Percentiles rank a stretch among this genome's conserved stretches.
These are phyloP conservation scores for Mortierella sp. DNA, from an alignment of 371 early-diverging fungal species.

Conservation along the genomic window DNA sequence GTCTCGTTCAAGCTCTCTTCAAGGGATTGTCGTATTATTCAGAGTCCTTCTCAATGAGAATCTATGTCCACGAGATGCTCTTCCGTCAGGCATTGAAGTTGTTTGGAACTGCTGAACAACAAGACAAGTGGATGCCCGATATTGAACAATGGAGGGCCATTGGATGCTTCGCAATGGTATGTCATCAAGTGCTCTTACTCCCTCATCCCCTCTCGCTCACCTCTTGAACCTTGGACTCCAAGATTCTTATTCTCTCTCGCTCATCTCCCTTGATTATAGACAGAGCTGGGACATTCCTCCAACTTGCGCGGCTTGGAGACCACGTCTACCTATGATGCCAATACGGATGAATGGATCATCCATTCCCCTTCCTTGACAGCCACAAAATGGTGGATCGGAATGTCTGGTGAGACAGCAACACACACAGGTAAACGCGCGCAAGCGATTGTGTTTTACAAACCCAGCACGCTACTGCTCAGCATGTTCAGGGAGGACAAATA, in stretches of 20 bases:
- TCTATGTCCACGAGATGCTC: slow-evolving; percentile 68
- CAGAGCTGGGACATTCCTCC: slow-evolving; percentile 78
- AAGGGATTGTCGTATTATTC: slow-evolving; percentile 60
- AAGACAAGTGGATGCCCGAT: slow-evolving; percentile 60
- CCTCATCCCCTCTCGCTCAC: not conserved
- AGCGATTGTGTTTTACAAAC: no score
- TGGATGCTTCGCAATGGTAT: slow-evolving; percentile 79
- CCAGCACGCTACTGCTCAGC: no score
- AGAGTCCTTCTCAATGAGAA: slow-evolving; percentile 70
- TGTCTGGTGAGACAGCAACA: slow-evolving; percentile 81
- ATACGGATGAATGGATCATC: slow-evolving; percentile 82
- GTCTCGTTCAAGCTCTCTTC: slow-evolving; percentile 41
- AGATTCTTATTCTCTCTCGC: no score
- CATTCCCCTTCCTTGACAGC: slow-evolving; percentile 87
- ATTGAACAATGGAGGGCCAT: slow-evolving; percentile 61
- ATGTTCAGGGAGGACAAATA: not conserved
- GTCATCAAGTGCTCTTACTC: not conserved
- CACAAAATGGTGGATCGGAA: slow-evolving; percentile 96
- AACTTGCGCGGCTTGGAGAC: slow-evolving; percentile 91
- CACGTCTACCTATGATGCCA: slow-evolving; percentile 82
- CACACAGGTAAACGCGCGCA: slow-evolving; percentile 60
- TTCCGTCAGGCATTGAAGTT: slow-evolving; percentile 66
- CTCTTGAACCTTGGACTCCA: no score
- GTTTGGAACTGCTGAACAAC: slow-evolving; percentile 67
- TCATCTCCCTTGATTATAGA: no score